Evolutionary conservation across 164 flowering plant genomes (phyloP), one percentile per base, ranked within the genome.

Genomic region (Pachysandra terminalis): DNA sequence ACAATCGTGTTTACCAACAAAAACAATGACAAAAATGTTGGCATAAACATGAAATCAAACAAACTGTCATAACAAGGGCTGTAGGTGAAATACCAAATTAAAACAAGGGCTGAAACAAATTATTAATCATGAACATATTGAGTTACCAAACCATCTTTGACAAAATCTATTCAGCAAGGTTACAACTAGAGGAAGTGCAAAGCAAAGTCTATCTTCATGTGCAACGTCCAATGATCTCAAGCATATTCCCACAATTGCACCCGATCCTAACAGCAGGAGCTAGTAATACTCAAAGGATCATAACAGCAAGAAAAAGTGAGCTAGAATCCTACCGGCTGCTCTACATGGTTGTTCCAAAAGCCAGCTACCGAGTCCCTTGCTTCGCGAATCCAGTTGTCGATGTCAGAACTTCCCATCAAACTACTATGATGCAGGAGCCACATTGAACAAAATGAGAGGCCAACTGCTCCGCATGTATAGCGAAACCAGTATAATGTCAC

Each of bases 361-460:
- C 78, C 71, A 73, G 71, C 15, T 19, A 91, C 86, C 56, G 97
- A 87, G 28, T 86, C 89, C 67, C 68, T 87, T 68, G 96, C 97
- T 78, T 92, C 97, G 56, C 70, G 80, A 75, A 95, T 80, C 99
- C 99, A 95, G 67, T 90, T 90, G 63, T 92, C 90, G 74, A 95
- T 87, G 75, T 95, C 97, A 80, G 91, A 69, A 80, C 97, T 92
- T 74, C 99, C 99, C 84, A 82, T 85, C 76, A 90, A 83, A 66
- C 92, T 82, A 71, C 99, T 95, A 74, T 92, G 99, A 40, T 87
- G 84, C 61, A 92, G 69, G 53, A 91, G 81, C 99, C 99, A 95
- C 51, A 84, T 27, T 54, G 97, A 92, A 79, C 90, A 86, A 66
- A 82, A 68, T n/a, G 97, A 85, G 22, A 92, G 76, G 27, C 99